Base-by-base conservation (phyloP, 176 grass and related monocot genomes). In the Pharus latifolius region DNA sequence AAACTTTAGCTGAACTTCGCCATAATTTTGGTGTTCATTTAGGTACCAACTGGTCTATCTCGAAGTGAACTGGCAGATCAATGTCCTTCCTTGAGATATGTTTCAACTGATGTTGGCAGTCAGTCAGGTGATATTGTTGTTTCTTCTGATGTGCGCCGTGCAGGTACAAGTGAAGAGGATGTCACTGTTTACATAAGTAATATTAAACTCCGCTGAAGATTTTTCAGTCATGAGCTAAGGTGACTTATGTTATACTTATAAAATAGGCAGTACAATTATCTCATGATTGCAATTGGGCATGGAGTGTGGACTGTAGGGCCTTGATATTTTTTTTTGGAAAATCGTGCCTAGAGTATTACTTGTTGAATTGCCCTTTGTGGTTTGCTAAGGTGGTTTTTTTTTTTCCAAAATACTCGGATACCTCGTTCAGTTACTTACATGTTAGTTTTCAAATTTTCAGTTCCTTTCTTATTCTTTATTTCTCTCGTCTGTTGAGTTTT, bases 1-100 rank as follows among this genome's bases (percentile, higher is more conserved):
- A 81, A 33, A 5, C 37, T 3, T 6, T 64, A 47, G 27, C 9
- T 70, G 12, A 62, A 31, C 13, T 4, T 70, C 49, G 7, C 14
- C 3, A 49, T 57, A 56, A 34, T 56, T 30, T 49, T 41, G 4
- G 26, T 72, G 33, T 20, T 38, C 19, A 14, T 49, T 32, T 32
- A 77, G 72, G 80, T 63, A 38, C n/a, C n/a, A n/a, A n/a, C 66
- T 77, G 60, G 57, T 48, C 22, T 9, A 49, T 56, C 58, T 10
- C 17, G 13, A 14, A 57, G 4, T 29, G 57, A 7, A 16, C 9
- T 14, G 41, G 63, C 64, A 5, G n/a, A 48, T 32, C 22, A 2
- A 24, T 17, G 33, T 0, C 50, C 2, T 56, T 62, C 55, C 4
- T 48, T 1, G 5, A 67, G 18, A 16, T 10, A n/a, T 60, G 59